Conservation (phyloP, 176 grass and related monocot species). For the Puya raimondii region DNA sequence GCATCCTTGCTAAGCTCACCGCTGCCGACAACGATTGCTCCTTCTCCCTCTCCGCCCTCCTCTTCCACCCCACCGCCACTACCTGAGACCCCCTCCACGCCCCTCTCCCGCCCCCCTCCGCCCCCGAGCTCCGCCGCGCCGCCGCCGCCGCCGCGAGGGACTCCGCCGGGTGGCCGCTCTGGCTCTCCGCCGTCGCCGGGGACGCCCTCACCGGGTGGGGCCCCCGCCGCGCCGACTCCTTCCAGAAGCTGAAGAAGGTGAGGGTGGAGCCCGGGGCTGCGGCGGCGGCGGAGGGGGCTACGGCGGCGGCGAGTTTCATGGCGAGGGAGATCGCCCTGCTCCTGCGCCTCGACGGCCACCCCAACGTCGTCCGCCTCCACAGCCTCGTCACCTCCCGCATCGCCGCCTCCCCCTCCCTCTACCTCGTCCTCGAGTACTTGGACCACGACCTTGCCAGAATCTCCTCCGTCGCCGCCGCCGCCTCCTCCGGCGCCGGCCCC, state of each 20-base stretch:
- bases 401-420: slow-evolving; percentile 63
- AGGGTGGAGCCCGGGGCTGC: no score
- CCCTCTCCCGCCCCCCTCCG: slow-evolving; percentile 32
- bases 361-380: slow-evolving; percentile 58
- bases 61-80: slow-evolving; percentile 26
- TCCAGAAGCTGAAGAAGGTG: slow-evolving; percentile 81
- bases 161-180: slow-evolving; percentile 64
- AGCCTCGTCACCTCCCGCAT: slow-evolving; percentile 78
- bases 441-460: slow-evolving; percentile 89
- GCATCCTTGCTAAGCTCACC: slow-evolving; percentile 61
- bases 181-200: slow-evolving; percentile 64
- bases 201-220: slow-evolving; percentile 62
- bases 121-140: neutral
- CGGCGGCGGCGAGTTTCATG: no score
- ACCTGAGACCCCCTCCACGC: slow-evolving; percentile 15
- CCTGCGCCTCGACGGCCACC: slow-evolving; percentile 57
- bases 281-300: no score
- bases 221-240: slow-evolving; percentile 80
- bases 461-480: slow-evolving; percentile 13
- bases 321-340: no score
- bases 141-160: slow-evolving; percentile 29
- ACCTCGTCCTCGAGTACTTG: slow-evolving; percentile 95
- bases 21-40: slow-evolving; percentile 3
- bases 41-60: slow-evolving; percentile 32
- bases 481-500: slow-evolving; percentile 35